Percentiles rank a stretch among this genome's conserved stretches.
These are phyloP conservation scores for Chlorella sp. DNA, from an alignment of 139 green algal species.

Conservation along the genomic window DNA sequence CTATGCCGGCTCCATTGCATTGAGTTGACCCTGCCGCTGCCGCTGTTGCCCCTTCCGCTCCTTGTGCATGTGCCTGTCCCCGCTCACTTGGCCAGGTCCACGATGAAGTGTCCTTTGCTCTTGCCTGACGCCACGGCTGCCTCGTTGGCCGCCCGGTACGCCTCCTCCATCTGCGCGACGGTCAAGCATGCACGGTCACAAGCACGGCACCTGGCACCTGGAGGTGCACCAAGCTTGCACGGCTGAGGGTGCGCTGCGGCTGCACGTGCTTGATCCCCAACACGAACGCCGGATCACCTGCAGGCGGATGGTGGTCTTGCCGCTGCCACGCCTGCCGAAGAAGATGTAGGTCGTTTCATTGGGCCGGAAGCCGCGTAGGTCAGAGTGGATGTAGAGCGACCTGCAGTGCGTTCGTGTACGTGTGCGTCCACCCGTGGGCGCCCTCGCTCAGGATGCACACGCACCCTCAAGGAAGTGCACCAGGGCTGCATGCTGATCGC, in stretches of 20 bases:
- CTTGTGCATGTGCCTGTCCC: not conserved
- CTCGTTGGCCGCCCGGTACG: constrained; percentile 64
- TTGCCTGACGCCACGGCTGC: constrained; percentile 23
- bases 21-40: not conserved
- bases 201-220: too few species aligned
- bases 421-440: too few species aligned
- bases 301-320: constrained; percentile 82
- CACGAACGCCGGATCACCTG: too few species aligned
- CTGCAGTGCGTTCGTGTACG: too few species aligned
- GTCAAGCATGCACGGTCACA: too few species aligned
- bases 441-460: too few species aligned
- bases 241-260: not conserved
- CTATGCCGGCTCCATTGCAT: too few species aligned
- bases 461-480: too few species aligned
- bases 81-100: constrained; percentile 51
- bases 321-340: constrained; percentile 51
- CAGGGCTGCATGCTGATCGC: too few species aligned
- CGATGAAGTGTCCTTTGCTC: constrained; percentile 68
- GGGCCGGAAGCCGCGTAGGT: constrained; percentile 69
- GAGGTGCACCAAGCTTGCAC: too few species aligned
- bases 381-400: constrained; percentile 66
- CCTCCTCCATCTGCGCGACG: constrained; percentile 54
- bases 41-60: not conserved
- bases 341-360: constrained; percentile 83
- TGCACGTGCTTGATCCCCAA: too few species aligned